phyloP scores from a whole-genome alignment of 306 rosid genomes.

The Hippophae rhamnoides region DNA sequence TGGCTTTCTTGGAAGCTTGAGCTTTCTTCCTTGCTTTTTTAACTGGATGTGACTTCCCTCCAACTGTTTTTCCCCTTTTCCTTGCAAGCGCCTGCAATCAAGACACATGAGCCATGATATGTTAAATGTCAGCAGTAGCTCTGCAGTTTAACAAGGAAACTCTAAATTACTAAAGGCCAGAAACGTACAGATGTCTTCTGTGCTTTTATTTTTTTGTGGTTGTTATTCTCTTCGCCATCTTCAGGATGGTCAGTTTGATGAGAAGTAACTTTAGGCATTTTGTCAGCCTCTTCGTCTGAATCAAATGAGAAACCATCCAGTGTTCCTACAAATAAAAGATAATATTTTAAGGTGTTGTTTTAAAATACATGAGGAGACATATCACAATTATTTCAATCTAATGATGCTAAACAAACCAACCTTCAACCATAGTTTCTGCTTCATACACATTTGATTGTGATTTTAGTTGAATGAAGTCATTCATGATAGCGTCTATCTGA shows the following conservation, averaged over 20 bases:
- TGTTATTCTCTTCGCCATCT: constrained; percentile 40
- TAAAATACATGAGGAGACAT: too few species aligned
- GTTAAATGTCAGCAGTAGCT: neutral
- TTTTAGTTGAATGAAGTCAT: constrained; percentile 87
- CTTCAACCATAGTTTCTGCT: constrained; percentile 99
- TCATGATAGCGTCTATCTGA: constrained; percentile 90
- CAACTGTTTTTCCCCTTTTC: constrained; percentile 62
- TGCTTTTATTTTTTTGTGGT: constrained; percentile 47
- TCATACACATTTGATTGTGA: constrained; percentile 69
- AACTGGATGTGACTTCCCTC: constrained; percentile 57
- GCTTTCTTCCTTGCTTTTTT: constrained; percentile 65
- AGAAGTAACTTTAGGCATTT: constrained; percentile 40
- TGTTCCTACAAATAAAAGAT: constrained; percentile 57
- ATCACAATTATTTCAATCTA: too few species aligned
- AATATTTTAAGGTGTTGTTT: neutral
- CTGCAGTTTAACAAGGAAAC: constrained; percentile 9
- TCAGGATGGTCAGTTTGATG: constrained; percentile 46
- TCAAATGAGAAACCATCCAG: constrained; percentile 87
- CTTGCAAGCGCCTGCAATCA: constrained; percentile 51
- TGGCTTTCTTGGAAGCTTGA: constrained; percentile 54
- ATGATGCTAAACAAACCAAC: constrained; percentile 24
- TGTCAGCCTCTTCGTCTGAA: constrained; percentile 81
- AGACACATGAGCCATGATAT: constrained; percentile 12
- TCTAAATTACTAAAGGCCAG: constrained; percentile 13
- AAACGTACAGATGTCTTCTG: constrained; percentile 59